Percentiles rank a stretch among this genome's conserved stretches.
phyloP scores from a whole-genome alignment of 257 asterid species.

The Euphrasia confusa region DNA sequence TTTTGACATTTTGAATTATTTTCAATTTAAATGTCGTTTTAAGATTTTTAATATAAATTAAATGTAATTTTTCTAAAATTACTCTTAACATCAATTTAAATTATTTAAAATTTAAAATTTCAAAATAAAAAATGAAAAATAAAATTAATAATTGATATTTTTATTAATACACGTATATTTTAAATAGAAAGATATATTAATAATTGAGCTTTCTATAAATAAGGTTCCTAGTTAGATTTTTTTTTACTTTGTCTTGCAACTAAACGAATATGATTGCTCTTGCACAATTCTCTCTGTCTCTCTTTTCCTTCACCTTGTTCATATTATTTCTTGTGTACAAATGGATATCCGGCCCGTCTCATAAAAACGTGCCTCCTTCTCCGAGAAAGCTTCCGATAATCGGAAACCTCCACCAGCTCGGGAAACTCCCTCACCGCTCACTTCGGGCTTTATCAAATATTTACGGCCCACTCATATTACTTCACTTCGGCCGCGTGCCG shows the following conservation, averaged over 20 bases:
- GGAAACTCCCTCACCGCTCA: constrained; percentile 33
- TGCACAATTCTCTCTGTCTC: not conserved
- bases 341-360: constrained; percentile 1
- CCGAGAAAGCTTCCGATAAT: constrained; percentile 32
- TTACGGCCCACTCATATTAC: constrained; percentile 36
- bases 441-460: constrained; percentile 28
- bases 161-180: no score
- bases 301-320: not conserved
- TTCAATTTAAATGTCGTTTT: no score
- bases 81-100: no score
- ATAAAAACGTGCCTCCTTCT: constrained; percentile 28
- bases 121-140: no score
- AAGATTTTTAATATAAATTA: no score
- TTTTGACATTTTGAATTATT: no score
- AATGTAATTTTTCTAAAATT: no score
- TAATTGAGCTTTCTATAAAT: no score
- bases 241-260: not conserved
- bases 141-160: no score
- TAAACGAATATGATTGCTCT: not conserved
- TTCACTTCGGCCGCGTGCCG: constrained; percentile 32
- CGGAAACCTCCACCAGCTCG: constrained; percentile 39
- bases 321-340: constrained; percentile 12
- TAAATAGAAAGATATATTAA: no score
- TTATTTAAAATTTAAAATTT: no score
- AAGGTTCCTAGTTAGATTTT: no score